Percentiles rank a stretch among this genome's conserved stretches.
phyloP scores from a whole-genome alignment of 2,329 filamentous ascomycete genomes.

The Hymenoscyphus occultus region DNA sequence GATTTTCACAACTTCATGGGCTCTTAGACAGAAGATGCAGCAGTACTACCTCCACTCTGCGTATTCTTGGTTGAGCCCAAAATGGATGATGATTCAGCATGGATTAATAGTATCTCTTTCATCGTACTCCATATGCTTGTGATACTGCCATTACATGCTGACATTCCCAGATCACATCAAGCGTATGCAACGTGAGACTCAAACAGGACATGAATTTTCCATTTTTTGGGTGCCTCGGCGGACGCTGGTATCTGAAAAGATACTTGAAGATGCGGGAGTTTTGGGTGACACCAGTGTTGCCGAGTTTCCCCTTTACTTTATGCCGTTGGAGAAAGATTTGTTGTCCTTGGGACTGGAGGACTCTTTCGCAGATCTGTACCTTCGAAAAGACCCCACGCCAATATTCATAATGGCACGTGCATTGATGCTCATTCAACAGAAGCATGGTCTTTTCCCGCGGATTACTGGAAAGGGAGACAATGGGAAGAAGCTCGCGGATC shows the following conservation, averaged over 20 bases:
- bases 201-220: slow-evolving; percentile 91
- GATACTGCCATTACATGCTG: slow-evolving; percentile 57
- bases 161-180: slow-evolving; percentile 81
- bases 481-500: slow-evolving; percentile 81
- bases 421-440: slow-evolving; percentile 89
- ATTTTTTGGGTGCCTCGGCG: slow-evolving; percentile 95
- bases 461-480: slow-evolving; percentile 96
- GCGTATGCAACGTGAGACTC: slow-evolving; percentile 80
- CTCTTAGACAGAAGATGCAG: slow-evolving; percentile 59
- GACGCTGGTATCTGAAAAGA: slow-evolving; percentile 84
- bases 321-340: slow-evolving; percentile 87
- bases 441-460: slow-evolving; percentile 88
- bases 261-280: slow-evolving; percentile 89
- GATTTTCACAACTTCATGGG: slow-evolving; percentile 36
- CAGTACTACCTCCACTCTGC: slow-evolving; percentile 49
- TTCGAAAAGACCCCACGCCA: slow-evolving; percentile 88
- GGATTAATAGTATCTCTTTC: slow-evolving; percentile 42
- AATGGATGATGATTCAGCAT: slow-evolving; percentile 41
- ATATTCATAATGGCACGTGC: slow-evolving; percentile 86
- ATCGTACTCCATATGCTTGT: slow-evolving; percentile 35
- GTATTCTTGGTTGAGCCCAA: slow-evolving; percentile 57
- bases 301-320: slow-evolving; percentile 85
- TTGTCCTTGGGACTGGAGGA: slow-evolving; percentile 87
- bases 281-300: slow-evolving; percentile 87
- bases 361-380: slow-evolving; percentile 81